phyloP scores from a whole-genome alignment of 805 yeast genomes.

The Starmerella potacharoeniae region DNA sequence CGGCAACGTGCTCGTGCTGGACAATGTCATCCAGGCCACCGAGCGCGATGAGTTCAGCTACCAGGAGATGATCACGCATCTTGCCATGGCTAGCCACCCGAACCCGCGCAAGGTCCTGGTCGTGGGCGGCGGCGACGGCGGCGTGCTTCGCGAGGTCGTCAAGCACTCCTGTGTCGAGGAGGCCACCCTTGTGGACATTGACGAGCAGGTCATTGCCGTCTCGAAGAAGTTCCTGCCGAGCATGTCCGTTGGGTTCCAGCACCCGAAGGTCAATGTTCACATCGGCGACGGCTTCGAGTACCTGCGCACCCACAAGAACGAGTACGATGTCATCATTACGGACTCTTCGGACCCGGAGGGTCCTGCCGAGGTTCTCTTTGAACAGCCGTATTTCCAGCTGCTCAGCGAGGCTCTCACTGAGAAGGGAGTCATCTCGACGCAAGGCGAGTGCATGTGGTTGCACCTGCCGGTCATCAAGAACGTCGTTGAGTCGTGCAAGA shows the following conservation, averaged over 20 bases:
- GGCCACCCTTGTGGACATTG: slow-evolving; percentile 89
- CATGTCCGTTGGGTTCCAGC: slow-evolving; percentile 70
- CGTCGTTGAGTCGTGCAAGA: slow-evolving; percentile 60
- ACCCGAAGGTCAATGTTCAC: slow-evolving; percentile 82
- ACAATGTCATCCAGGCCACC: slow-evolving; percentile 89
- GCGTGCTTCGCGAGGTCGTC: slow-evolving; percentile 88
- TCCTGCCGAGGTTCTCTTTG: slow-evolving; percentile 90
- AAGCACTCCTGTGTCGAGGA: slow-evolving; percentile 79
- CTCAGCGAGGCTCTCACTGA: slow-evolving; percentile 80
- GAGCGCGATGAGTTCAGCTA: slow-evolving; percentile 96
- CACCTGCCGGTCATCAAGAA: slow-evolving; percentile 69
- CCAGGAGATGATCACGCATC: slow-evolving; percentile 96
- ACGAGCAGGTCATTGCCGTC: slow-evolving; percentile 79
- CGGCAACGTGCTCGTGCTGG: slow-evolving; percentile 91
- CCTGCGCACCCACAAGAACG: slow-evolving; percentile 68
- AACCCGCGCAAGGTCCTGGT: slow-evolving; percentile 88
- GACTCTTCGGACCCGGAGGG: slow-evolving; percentile 99
- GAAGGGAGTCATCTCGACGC: slow-evolving; percentile 84
- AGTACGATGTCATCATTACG: slow-evolving; percentile 89
- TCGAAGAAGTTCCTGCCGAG: slow-evolving; percentile 81
- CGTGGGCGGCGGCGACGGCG: slow-evolving; percentile 99
- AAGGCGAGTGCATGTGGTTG: slow-evolving; percentile 79
- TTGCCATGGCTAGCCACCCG: slow-evolving; percentile 86
- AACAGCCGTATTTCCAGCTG: slow-evolving; percentile 79
- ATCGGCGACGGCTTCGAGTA: slow-evolving; percentile 98